Base-by-base conservation (phyloP, 352 stramenopile species). In the Plasmopara halstedii region DNA sequence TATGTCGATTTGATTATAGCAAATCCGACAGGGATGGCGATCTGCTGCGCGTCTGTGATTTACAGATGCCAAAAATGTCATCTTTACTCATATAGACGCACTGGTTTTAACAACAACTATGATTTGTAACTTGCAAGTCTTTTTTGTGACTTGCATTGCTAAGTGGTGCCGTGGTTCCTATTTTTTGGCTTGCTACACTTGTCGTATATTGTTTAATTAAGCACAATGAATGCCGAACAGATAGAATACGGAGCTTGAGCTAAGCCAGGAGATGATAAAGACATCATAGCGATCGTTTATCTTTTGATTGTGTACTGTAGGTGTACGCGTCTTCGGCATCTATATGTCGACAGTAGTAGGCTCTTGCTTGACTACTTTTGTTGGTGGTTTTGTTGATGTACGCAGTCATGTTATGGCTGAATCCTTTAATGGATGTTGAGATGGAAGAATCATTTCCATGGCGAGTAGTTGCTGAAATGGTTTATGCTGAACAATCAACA, bases 31-130 rank as follows among this genome's bases (percentile, higher is more conserved):
- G 36, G 67, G 59, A 11, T 89, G 71, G 69, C 63, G 59, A 31
- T 59, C 68, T 21, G 61, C 68, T 31, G 39, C 81, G 11, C 59
- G 64, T n/a, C 29, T 88, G 6, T 94, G 82, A 79, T 27, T 84
- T 20, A 33, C 69, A 13, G 82, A 94, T 27, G 67, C 79, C 6
- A 88, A 90, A 46, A 65, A 66, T 40, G 71, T 89, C 15, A 51
- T 89, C 6, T 67, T 90, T 26, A 77, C 72, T 1, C 78, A 94
- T 42, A 45, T 94, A 22, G 82, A 89, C n/a, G 73, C 69, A 1
- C 46, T 94, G 9, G 82, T 94, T 8, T 55, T 94, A 15, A 64
- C 85, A 31, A 94, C 79, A 1, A 90, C 91, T 53, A 46, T 91
- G 18, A 74, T 91, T 26, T 6, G 40, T 18, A 17, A 13, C 15